Evolutionary conservation across 768 basidiomycete species (phyloP).

Genomic region (Mycena haematopus): DNA sequence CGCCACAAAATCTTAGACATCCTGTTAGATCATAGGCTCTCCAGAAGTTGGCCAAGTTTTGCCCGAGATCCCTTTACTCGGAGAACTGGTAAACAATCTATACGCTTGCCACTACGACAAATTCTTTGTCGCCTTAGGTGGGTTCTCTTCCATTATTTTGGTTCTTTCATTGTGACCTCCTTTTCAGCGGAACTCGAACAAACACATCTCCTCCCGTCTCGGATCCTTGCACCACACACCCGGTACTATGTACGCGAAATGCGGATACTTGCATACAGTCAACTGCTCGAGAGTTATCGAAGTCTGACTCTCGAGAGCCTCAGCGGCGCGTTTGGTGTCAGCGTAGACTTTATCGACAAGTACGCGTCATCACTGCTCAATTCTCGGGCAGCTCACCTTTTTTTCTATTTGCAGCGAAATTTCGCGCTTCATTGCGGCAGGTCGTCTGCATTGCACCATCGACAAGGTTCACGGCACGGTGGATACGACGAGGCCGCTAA

Average conservation of each 20-base stretch:
- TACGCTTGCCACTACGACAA: conserved; percentile 95
- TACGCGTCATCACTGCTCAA: conserved; percentile 45
- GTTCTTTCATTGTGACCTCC: conserved; percentile 1
- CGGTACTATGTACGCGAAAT: conserved; percentile 94
- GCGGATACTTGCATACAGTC: conserved; percentile 92
- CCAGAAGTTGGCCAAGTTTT: conserved; percentile 89
- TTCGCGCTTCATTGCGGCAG: conserved; percentile 88
- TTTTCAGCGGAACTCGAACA: conserved; percentile 84
- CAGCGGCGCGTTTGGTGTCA: conserved; percentile 87
- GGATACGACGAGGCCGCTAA: conserved; percentile 78
- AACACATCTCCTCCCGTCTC: conserved; percentile 85
- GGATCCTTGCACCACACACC: conserved; percentile 83
- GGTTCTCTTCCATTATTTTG: conserved; percentile 27
- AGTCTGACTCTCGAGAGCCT: conserved; percentile 90
- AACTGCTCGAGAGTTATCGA: conserved; percentile 90
- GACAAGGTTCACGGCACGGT: conserved; percentile 96
- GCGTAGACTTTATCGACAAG: conserved; percentile 87
- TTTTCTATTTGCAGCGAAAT: conserved; percentile 65
- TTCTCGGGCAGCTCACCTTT: neutral
- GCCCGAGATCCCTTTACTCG: conserved; percentile 81
- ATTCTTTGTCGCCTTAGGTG: conserved; percentile 90
- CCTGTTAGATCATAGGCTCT: conserved; percentile 72
- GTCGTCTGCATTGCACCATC: conserved; percentile 85
- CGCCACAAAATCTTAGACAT: neutral
- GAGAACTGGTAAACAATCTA: conserved; percentile 83